phyloP scores from a whole-genome alignment of 352 stramenopile genomes.

The Pythium aristosporum region DNA sequence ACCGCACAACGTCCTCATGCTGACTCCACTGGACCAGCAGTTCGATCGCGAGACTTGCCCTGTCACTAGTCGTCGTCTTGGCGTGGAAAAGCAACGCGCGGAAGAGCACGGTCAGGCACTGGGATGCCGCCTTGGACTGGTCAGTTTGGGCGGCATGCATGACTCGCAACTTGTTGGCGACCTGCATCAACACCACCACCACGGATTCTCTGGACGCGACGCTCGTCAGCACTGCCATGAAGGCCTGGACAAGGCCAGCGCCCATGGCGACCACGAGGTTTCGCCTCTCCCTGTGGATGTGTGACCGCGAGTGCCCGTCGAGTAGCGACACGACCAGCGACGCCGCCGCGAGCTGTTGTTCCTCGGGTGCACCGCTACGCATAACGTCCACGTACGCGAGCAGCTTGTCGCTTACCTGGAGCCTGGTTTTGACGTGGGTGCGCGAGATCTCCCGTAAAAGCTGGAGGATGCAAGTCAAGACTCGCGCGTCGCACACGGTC shows the following conservation, averaged over 20 bases:
- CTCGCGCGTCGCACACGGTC: too few relatives aligned
- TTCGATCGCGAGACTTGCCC: not conserved
- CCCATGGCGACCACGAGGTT: not conserved
- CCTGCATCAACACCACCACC: not conserved
- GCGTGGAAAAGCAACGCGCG: not conserved
- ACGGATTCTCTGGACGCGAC: not conserved
- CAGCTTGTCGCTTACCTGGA: not conserved
- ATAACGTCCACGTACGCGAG: not conserved
- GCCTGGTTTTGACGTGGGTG: not conserved
- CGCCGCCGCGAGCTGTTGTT: not conserved
- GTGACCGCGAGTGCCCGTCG: not conserved
- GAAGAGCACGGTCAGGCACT: not conserved
- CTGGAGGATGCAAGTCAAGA: too few relatives aligned
- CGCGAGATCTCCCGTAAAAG: not conserved
- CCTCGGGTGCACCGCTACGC: not conserved
- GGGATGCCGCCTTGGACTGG: not conserved
- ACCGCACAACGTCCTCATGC: not conserved
- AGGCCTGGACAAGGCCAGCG: not conserved
- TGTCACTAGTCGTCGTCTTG: not conserved
- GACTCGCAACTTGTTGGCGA: not conserved
- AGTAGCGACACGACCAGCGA: not conserved
- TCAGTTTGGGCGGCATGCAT: not conserved
- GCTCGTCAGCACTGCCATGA: not conserved
- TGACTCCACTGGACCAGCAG: conserved; percentile 2
- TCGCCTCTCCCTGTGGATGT: not conserved